phyloP scores from a whole-genome alignment of 768 basidiomycete species.

The Panus rudis region DNA sequence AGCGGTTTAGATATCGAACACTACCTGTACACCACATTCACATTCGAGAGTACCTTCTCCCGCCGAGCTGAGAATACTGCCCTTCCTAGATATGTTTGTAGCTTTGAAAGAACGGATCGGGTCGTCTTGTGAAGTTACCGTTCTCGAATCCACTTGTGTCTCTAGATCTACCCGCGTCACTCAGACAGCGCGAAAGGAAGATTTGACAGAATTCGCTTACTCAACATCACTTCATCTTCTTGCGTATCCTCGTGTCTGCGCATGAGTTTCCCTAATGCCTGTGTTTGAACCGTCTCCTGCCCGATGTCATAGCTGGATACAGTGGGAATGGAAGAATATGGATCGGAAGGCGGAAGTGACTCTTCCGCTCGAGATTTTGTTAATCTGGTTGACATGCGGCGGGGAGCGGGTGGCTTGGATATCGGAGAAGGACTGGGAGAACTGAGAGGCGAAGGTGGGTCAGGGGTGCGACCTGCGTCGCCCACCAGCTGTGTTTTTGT shows the following conservation, averaged over 20 bases:
- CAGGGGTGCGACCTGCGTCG: conserved; percentile 39
- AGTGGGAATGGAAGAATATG: conserved; percentile 5
- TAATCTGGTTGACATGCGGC: background rate
- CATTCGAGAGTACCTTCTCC: conserved; percentile 38
- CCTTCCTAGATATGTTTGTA: background rate
- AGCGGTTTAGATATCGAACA: conserved; percentile 9
- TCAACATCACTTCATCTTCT: conserved; percentile 43
- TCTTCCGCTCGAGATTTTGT: too few species aligned
- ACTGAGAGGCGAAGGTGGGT: conserved; percentile 21
- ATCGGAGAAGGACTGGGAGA: conserved; percentile 17
- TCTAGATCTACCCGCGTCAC: conserved; percentile 28
- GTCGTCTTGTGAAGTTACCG: conserved; percentile 12
- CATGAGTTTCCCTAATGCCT: conserved; percentile 29
- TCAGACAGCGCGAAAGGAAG: background rate
- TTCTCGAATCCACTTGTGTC: conserved; percentile 19
- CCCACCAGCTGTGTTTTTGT: conserved; percentile 26
- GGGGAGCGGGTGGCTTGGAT: conserved; percentile 4
- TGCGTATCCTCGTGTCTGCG: conserved; percentile 5
- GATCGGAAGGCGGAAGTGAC: conserved; percentile 20
- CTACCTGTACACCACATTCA: conserved; percentile 59
- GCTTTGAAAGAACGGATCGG: conserved; percentile 33
- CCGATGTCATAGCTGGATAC: conserved; percentile 1
- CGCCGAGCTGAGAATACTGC: background rate
- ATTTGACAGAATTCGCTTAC: conserved; percentile 19
- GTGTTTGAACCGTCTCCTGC: conserved; percentile 29